Conservation (phyloP, 805 yeast genomes). For the Candida railenensis region DNA sequence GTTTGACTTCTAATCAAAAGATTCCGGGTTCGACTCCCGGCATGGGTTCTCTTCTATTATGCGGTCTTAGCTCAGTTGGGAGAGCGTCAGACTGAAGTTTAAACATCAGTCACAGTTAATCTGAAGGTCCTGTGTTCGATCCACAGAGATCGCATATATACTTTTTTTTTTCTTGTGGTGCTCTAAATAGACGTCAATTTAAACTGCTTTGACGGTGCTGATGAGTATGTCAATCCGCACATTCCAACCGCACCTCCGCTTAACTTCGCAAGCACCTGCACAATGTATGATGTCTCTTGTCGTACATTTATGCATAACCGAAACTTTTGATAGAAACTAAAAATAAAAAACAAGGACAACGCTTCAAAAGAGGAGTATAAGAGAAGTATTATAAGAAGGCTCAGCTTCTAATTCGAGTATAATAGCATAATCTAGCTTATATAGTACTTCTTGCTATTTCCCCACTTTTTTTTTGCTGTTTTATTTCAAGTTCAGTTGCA, state of each 20-base stretch:
- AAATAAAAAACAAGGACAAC: too few species aligned
- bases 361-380: too few species aligned
- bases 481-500: background rate
- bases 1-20: slow-evolving; percentile 67
- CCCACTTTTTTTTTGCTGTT: background rate
- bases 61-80: slow-evolving; percentile 39
- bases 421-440: too few species aligned
- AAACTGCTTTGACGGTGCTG: background rate
- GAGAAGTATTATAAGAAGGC: too few species aligned
- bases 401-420: too few species aligned
- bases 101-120: slow-evolving; percentile 23
- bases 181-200: background rate
- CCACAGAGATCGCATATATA: slow-evolving; percentile 29
- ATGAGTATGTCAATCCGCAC: too few species aligned
- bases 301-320: too few species aligned
- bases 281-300: too few species aligned
- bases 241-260: too few species aligned
- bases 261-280: too few species aligned
- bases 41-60: slow-evolving; percentile 32
- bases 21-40: slow-evolving; percentile 64
- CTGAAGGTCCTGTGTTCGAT: slow-evolving; percentile 33
- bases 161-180: slow-evolving; percentile 7
- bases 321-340: too few species aligned
- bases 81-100: slow-evolving; percentile 37
- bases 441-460: too few species aligned